A percentile compares a stretch with the other conserved stretches of the same genome.
phyloP scores from a whole-genome alignment of 1,284 basidiomycete species.

The Schizophyllum commune region DNA sequence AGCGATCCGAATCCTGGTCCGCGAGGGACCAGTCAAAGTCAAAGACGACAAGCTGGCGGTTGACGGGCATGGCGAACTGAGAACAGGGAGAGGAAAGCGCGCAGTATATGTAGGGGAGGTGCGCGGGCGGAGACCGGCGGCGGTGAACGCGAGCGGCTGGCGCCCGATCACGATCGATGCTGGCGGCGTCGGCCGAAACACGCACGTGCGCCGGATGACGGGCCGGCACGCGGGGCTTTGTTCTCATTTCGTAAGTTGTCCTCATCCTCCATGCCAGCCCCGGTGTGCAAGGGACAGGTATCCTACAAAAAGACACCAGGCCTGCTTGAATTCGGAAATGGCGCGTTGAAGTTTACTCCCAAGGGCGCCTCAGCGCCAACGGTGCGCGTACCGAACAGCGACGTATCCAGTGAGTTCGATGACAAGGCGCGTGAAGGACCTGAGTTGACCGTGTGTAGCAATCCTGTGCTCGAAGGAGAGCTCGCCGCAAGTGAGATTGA shows the following conservation, averaged over 20 bases:
- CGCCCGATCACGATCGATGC: no score
- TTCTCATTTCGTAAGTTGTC: no score
- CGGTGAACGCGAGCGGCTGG: no score
- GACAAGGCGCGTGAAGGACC: slow-evolving; percentile 3
- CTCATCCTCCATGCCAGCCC: slow-evolving; percentile 24
- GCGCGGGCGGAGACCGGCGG: no score
- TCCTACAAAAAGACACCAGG: slow-evolving; percentile 76
- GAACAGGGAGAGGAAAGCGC: no score
- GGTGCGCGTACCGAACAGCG: slow-evolving; percentile 51
- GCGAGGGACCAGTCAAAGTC: slow-evolving; percentile 98
- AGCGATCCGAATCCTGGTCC: slow-evolving; percentile 97
- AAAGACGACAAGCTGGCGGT: slow-evolving; percentile 83
- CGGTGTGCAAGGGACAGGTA: slow-evolving; percentile 55
- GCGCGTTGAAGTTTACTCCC: slow-evolving; percentile 67
- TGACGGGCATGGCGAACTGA: slow-evolving; percentile 17
- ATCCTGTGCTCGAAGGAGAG: slow-evolving; percentile 80
- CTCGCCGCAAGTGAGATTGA: slow-evolving; percentile 66
- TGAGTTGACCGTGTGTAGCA: slow-evolving; percentile 36
- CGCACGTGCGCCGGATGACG: no score
- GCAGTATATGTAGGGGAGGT: no score
- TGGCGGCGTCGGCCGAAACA: no score
- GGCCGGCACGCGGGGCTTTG: no score
- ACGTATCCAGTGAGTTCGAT: slow-evolving; percentile 52
- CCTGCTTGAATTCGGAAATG: slow-evolving; percentile 58
- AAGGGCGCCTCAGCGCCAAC: slow-evolving; percentile 53